phyloP scores from a whole-genome alignment of 1,139 yeast genomes.

The Yamadazyma taylorii region DNA sequence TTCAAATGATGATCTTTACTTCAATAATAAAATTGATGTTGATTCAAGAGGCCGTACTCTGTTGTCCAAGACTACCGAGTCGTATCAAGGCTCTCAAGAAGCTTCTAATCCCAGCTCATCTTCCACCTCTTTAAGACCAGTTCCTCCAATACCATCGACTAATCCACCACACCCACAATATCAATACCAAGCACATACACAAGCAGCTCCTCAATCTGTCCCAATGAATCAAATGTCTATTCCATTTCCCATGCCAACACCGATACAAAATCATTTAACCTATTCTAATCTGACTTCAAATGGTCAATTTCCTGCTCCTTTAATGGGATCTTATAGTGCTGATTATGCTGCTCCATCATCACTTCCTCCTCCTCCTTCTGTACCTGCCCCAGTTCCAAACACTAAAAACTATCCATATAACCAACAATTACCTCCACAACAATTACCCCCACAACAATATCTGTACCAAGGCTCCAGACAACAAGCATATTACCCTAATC shows the following conservation, averaged over 20 bases:
- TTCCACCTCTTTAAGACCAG: not conserved
- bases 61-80: not conserved
- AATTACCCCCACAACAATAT: not conserved
- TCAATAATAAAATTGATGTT: not conserved
- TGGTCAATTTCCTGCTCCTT: not conserved
- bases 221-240: conserved; percentile 1
- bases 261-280: not conserved
- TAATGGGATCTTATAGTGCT: too few relatives aligned
- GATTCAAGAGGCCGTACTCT: not conserved
- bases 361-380: not conserved
- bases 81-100: not conserved
- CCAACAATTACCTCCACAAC: not conserved
- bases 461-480: conserved; percentile 2
- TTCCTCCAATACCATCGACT: not conserved
- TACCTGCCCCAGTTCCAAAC: not conserved
- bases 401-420: conserved; percentile 3
- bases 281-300: not conserved
- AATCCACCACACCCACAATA: conserved; percentile 1
- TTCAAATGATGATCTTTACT: conserved; percentile 4
- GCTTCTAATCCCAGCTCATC: not conserved
- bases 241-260: conserved; percentile 1
- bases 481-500: conserved; percentile 1
- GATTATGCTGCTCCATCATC: too few relatives aligned
- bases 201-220: conserved; percentile 1
- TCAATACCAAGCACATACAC: not conserved